Conservation (phyloP, 768 basidiomycete species). For the Podaxis carcinomalis region DNA sequence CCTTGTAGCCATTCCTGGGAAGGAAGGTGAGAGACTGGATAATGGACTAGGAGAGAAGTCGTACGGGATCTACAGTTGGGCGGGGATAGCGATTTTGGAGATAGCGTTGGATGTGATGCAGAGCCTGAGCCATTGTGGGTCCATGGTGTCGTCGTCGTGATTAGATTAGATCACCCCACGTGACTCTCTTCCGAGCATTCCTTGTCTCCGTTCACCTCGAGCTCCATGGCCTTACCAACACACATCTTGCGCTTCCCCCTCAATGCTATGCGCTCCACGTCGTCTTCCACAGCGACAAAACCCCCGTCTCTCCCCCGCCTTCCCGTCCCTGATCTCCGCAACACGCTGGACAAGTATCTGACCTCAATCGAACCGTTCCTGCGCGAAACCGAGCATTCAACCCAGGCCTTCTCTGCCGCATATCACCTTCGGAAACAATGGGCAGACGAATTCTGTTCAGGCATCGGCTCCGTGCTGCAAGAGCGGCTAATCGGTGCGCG, state of each 20-base stretch:
- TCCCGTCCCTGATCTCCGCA: constrained; percentile 75
- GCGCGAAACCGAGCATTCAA: constrained; percentile 64
- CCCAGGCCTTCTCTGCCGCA: constrained; percentile 49
- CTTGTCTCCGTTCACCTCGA: background rate
- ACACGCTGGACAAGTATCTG: constrained; percentile 75
- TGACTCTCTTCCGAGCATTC: background rate
- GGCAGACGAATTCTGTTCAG: constrained; percentile 67
- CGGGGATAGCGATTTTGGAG: constrained; percentile 2
- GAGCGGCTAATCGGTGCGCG: constrained; percentile 69
- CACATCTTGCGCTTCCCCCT: background rate
- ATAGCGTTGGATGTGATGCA: background rate
- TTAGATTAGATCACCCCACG: constrained; percentile 22
- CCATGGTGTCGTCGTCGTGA: constrained; percentile 11
- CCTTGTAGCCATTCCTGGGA: constrained; percentile 73
- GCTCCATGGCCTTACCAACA: background rate
- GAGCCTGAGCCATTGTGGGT: background rate
- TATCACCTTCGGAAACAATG: constrained; percentile 51
- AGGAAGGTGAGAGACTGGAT: background rate
- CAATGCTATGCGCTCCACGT: background rate
- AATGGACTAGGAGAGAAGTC: background rate
- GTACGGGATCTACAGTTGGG: constrained; percentile 3
- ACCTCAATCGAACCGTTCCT: constrained; percentile 76
- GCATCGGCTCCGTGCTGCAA: constrained; percentile 66
- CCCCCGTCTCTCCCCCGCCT: constrained; percentile 54
- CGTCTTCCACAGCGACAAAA: constrained; percentile 13